Base-by-base conservation (phyloP, 2,329 filamentous ascomycete species). In the Talaromyces sp. region DNA sequence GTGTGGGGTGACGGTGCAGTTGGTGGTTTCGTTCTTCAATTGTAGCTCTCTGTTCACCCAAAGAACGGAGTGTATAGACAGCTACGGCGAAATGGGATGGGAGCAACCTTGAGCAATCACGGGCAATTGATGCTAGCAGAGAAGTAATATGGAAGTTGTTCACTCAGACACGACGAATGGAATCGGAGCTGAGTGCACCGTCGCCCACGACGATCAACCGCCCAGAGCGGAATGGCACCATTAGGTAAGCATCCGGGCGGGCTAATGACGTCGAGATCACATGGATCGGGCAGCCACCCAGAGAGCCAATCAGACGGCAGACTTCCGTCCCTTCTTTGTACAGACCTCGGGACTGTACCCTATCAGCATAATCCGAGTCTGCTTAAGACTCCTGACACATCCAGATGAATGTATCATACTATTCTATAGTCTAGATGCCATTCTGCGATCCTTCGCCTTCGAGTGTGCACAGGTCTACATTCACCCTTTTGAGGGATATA, bases 141-240 rank as follows among this genome's bases (percentile, higher is more conserved):
- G 45, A 21, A 33, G 25, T 8, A 48, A 10, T 13, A 35, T 5
- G 45, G 28, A 33, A 48, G 10, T 35, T 33, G 45, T 21, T 21
- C 45, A 31, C 33, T 3, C 40, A 43, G 4, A 8, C 19, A 21
- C 25, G 43, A 51, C 31, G 33, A 51, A 51, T 51, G 48, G 31
- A 19, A 52, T 52, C 48, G 48, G 48, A 52, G 48, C 48, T 52
- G 48, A 52, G 48, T 52, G 48, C 48, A 52, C 48, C 48, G 48
- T n/a, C 15, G n/a, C 25, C 13, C 33, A n/a, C n/a, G 45, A 33
- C 46, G 48, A 52, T 52, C 48, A 33, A 52, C 48, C 33, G 33
- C 48, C 33, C 48, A 9, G 48, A 52, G 15, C 9, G 48, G 48
- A 39, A 22, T 25, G 39, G 48, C 33, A 33, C 33, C 1, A 5